Evolutionary conservation across 140 eudicot genomes (phyloP).

Genomic region (Flaveria floridana): DNA sequence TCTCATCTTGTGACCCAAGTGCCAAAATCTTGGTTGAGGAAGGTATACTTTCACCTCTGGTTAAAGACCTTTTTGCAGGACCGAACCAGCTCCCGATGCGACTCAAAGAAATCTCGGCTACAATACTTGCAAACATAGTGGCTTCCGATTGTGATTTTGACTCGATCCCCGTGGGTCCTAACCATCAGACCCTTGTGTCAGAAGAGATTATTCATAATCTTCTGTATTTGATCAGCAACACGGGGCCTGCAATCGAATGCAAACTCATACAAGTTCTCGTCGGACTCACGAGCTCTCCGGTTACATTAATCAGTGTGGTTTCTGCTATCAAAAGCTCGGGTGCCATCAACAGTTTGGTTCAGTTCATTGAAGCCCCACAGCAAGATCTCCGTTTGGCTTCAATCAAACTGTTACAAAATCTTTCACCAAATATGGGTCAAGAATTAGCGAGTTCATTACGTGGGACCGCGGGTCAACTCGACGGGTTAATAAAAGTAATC

Average conservation of each 20-base stretch:
- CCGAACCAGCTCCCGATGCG: slow-evolving; percentile 65
- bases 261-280: slow-evolving; percentile 87
- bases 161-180: slow-evolving; percentile 71
- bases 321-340: slow-evolving; percentile 91
- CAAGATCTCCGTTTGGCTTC: slow-evolving; percentile 77
- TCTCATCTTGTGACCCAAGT: slow-evolving; percentile 77
- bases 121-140: slow-evolving; percentile 81
- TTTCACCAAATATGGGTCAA: slow-evolving; percentile 80
- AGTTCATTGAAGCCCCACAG: slow-evolving; percentile 88
- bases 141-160: slow-evolving; percentile 71
- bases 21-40: slow-evolving; percentile 69
- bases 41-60: slow-evolving; percentile 87
- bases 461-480: slow-evolving; percentile 77
- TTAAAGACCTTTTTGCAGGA: slow-evolving; percentile 73
- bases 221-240: slow-evolving; percentile 81
- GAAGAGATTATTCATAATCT: slow-evolving; percentile 76
- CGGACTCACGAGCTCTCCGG: slow-evolving; percentile 75
- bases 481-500: slow-evolving; percentile 60
- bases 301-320: slow-evolving; percentile 58
- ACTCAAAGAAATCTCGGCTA: slow-evolving; percentile 84
- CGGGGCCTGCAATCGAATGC: slow-evolving; percentile 88
- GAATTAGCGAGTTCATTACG: slow-evolving; percentile 74
- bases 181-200: slow-evolving; percentile 74
- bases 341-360: slow-evolving; percentile 80
- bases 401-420: slow-evolving; percentile 66